Percentiles rank a stretch among this genome's conserved stretches.
Evolutionary conservation across 2,329 filamentous ascomycete genomes (phyloP).

Genomic region (Neophaeococcomyces mojaviensis): DNA sequence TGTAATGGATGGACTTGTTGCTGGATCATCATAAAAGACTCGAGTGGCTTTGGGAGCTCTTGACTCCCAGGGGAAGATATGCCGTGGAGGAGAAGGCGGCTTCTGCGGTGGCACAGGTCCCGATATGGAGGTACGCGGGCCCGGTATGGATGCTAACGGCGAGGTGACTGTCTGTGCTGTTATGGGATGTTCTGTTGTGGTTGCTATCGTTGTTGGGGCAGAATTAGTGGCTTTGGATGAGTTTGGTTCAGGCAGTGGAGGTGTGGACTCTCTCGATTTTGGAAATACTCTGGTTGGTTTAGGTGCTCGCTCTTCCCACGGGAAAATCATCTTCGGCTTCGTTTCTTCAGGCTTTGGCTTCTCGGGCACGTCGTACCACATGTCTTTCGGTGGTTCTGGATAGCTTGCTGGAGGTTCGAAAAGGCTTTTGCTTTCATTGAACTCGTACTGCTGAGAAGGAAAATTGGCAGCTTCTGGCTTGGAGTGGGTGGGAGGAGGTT

Average conservation of each 20-base stretch:
- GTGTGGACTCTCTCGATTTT: constrained; percentile 25
- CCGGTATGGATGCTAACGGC: no score
- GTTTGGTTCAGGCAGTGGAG: constrained; percentile 17
- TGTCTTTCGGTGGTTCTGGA: constrained; percentile 74
- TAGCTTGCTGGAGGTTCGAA: constrained; percentile 73
- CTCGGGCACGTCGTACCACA: constrained; percentile 76
- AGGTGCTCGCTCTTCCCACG: constrained; percentile 71
- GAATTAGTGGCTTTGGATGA: constrained; percentile 14
- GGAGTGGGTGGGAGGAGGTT: constrained; percentile 56
- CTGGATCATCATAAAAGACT: constrained; percentile 11
- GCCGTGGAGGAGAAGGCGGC: constrained; percentile 35
- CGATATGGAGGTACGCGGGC: constrained; percentile 51
- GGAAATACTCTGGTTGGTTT: constrained; percentile 47
- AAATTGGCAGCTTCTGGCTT: constrained; percentile 81
- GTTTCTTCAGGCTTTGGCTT: constrained; percentile 44
- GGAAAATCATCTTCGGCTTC: constrained; percentile 65
- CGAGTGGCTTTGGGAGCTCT: constrained; percentile 54
- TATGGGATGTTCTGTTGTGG: constrained; percentile 6
- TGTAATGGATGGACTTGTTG: background rate
- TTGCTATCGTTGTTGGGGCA: constrained; percentile 5
- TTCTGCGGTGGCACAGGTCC: constrained; percentile 47
- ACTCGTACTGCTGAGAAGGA: constrained; percentile 68
- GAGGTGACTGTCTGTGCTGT: background rate
- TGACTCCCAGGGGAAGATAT: constrained; percentile 86
- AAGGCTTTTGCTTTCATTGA: constrained; percentile 67